These are phyloP conservation scores for Cryptococcus sp. DNA, from an alignment of 1,284 basidiomycete species.

Conservation along the genomic window DNA sequence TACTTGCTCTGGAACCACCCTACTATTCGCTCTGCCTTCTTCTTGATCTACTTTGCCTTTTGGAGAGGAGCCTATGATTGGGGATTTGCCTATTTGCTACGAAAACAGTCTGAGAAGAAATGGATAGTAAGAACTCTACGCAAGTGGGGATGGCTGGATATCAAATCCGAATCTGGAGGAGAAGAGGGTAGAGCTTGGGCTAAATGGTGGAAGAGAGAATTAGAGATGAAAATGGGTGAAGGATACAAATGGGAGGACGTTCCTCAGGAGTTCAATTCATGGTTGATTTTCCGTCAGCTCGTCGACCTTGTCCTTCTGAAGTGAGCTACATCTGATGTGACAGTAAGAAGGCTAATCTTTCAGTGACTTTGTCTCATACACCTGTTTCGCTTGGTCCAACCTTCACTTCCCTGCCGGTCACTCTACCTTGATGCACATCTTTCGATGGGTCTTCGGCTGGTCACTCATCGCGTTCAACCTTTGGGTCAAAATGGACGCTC, in stretches of 20 bases:
- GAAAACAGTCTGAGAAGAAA: slow-evolving; percentile 86
- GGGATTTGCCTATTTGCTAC: slow-evolving; percentile 88
- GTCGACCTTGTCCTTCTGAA: slow-evolving; percentile 96
- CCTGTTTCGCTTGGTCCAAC: slow-evolving; percentile 89
- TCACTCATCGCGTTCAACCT: slow-evolving; percentile 88
- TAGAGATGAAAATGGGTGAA: slow-evolving; percentile 91
- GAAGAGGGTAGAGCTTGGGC: slow-evolving; percentile 60
- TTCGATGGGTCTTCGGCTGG: slow-evolving; percentile 84
- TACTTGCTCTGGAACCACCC: slow-evolving; percentile 57
- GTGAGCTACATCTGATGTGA: slow-evolving; percentile 49
- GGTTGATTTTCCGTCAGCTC: slow-evolving; percentile 54
- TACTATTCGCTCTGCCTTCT: slow-evolving; percentile 47
- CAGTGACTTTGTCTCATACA: slow-evolving; percentile 92
- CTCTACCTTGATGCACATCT: slow-evolving; percentile 65
- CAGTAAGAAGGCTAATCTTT: background rate
- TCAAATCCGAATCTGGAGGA: slow-evolving; percentile 31
- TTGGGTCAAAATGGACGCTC: slow-evolving; percentile 98
- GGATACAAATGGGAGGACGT: slow-evolving; percentile 78
- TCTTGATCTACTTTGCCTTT: slow-evolving; percentile 65
- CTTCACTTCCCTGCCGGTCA: slow-evolving; percentile 76
- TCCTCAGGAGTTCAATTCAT: slow-evolving; percentile 48
- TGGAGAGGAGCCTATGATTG: slow-evolving; percentile 91
- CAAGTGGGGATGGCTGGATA: slow-evolving; percentile 80
- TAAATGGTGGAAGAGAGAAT: slow-evolving; percentile 78
- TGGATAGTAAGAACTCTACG: slow-evolving; percentile 85